Base-by-base conservation (phyloP, 176 grass and related monocot species). In the Rhynchospora breviuscula region DNA sequence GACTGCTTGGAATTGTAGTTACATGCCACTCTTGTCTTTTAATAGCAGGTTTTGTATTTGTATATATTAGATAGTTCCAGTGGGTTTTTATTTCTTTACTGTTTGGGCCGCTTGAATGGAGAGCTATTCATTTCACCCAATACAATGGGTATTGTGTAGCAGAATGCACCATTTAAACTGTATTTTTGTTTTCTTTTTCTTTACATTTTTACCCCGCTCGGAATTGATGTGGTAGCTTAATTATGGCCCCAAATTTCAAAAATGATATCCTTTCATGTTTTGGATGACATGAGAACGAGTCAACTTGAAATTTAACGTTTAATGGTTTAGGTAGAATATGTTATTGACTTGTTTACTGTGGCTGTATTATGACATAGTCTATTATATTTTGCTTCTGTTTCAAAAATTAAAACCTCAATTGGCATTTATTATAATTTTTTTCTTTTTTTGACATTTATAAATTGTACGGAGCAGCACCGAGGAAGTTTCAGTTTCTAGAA, bases 11-110 rank as follows among this genome's bases (percentile, higher is more conserved):
- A 22, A 63, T 15, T 59, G 59, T 7, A 62, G 31, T 81, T 81
- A 47, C 8, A 21, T 80, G 53, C 29, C 12, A 19, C 19, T 51
- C 10, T 2, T 2, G 45, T 77, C 14, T 17, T 21, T 31, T 53
- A 48, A 44, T 49, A 75, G 18, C n/a, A 52, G 49, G 12, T 74
- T 73, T 57, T 77, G 73, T 78, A 51, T 73, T 57, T 77, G 73
- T 78, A 51, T 57, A 78, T 78, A 78, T 57, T 78, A 35, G 51
- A 26, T 78, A 49, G 54, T 52, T 75, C 18, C 26, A 57, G 73
- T 80, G 8, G 7, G 53, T 76, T 54, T 53, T 76, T 13, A 3
- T 31, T 76, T 71, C 17, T 53, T 18, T 26, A 76, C 22, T 15
- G 3, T 76, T 40, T 57, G 23, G 4, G 13, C 0, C 33, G 73